Evolutionary conservation across 208 protist genomes (phyloP).

Genomic region (Blastocrithidia nonstop): DNA sequence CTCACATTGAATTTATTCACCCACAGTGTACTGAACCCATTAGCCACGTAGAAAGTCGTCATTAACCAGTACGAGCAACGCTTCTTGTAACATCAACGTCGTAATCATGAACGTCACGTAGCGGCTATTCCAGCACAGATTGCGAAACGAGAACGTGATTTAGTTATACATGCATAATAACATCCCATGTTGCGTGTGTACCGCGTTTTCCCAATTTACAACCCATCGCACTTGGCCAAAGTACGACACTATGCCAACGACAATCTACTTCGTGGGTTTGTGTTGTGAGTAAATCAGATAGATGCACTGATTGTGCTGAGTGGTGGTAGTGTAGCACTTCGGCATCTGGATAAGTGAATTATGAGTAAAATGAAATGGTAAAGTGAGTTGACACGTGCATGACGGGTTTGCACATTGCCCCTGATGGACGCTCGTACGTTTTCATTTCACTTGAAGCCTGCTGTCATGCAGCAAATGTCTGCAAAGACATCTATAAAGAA

Average conservation of each 20-base stretch:
- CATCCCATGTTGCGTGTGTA: conserved; percentile 45
- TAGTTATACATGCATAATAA: conserved; percentile 35
- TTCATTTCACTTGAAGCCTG: conserved; percentile 32
- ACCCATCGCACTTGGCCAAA: conserved; percentile 35
- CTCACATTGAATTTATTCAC: conserved; percentile 40
- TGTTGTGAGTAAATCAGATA: conserved; percentile 40
- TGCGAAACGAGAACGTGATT: conserved; percentile 35
- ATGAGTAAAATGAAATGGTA: conserved; percentile 63
- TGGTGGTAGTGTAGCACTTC: conserved; percentile 48
- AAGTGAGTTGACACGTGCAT: conserved; percentile 31
- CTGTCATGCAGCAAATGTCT: background rate
- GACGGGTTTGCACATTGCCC: conserved; percentile 30
- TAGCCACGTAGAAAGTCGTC: conserved; percentile 41
- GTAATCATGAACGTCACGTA: conserved; percentile 72
- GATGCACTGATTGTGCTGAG: conserved; percentile 53
- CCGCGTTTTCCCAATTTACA: conserved; percentile 49
- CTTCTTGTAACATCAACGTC: conserved; percentile 47
- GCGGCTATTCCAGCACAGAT: conserved; percentile 59
- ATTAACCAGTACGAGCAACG: conserved; percentile 63
- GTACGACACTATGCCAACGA: conserved; percentile 73
- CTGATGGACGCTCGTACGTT: conserved; percentile 34
- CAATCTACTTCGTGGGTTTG: conserved; percentile 45
- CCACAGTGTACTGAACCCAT: conserved; percentile 52
- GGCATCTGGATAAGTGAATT: conserved; percentile 69
- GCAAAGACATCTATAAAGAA: conserved; percentile 4